phyloP scores from a whole-genome alignment of 257 asterid genomes.

The Cruciata laevipes region DNA sequence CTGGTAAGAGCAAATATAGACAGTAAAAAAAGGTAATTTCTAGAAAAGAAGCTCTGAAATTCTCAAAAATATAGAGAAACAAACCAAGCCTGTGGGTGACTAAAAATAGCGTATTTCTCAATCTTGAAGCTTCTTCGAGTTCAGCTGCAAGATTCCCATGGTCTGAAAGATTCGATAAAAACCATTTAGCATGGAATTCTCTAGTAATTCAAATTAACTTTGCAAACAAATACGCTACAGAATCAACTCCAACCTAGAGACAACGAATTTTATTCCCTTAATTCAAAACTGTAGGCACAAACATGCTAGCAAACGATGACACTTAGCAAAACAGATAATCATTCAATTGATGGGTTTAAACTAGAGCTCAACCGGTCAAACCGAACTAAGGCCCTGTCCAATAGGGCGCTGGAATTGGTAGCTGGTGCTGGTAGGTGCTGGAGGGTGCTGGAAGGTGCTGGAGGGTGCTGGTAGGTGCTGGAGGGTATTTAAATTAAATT shows the following conservation, averaged over 20 bases:
- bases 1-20: slow-evolving; percentile 27
- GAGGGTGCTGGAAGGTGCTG: no score
- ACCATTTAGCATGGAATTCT: background rate
- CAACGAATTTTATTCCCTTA: no score
- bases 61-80: background rate
- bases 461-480: no score
- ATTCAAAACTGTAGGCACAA: background rate
- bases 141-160: slow-evolving; percentile 54
- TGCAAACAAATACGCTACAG: background rate
- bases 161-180: slow-evolving; percentile 28
- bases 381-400: no score
- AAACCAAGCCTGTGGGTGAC: slow-evolving; percentile 84
- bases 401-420: no score
- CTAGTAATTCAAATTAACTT: background rate
- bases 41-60: background rate
- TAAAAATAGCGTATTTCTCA: slow-evolving; percentile 67
- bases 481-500: no score
- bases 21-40: background rate
- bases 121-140: slow-evolving; percentile 66
- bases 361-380: background rate
- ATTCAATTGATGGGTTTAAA: background rate
- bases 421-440: no score
- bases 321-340: no score
- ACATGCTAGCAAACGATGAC: background rate
- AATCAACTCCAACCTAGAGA: background rate